Percentiles rank a stretch among this genome's conserved stretches.
phyloP scores from a whole-genome alignment of 352 stramenopile genomes.

The Phytopythium vexans region DNA sequence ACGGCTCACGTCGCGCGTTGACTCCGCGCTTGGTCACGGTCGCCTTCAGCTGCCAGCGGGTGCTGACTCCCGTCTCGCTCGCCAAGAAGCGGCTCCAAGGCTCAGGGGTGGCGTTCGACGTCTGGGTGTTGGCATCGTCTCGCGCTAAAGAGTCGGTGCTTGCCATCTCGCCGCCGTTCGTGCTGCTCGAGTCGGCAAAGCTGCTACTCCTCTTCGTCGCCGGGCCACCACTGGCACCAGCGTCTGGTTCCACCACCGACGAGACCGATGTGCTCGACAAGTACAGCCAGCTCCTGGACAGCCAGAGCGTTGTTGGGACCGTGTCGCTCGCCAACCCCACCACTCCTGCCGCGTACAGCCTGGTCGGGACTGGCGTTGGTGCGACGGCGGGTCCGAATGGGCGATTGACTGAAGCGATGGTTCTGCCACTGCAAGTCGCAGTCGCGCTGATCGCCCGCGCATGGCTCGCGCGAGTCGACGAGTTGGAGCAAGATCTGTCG shows the following conservation, averaged over 20 bases:
- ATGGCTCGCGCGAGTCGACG: constrained; percentile 25
- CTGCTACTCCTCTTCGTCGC: constrained; percentile 28
- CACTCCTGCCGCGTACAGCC: constrained; percentile 22
- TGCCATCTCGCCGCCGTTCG: constrained; percentile 10
- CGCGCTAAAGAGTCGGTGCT: background rate
- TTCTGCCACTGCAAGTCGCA: constrained; percentile 32
- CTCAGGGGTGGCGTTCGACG: background rate
- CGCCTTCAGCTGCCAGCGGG: constrained; percentile 30
- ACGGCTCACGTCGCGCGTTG: constrained; percentile 6
- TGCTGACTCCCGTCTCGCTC: constrained; percentile 34
- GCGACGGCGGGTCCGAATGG: constrained; percentile 13
- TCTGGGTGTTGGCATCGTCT: constrained; percentile 9
- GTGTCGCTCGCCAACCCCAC: constrained; percentile 27
- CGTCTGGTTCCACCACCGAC: constrained; percentile 8
- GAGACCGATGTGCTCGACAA: constrained; percentile 1
- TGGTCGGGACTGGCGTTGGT: background rate
- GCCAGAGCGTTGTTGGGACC: constrained; percentile 12
- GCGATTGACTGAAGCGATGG: constrained; percentile 21
- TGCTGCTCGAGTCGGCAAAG: constrained; percentile 43
- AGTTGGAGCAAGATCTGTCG: constrained; percentile 17
- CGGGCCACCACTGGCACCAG: constrained; percentile 15
- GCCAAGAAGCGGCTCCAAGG: constrained; percentile 29
- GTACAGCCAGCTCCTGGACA: constrained; percentile 11
- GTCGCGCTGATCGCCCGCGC: constrained; percentile 21
- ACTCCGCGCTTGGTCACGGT: constrained; percentile 21